These are phyloP conservation scores for Talaromyces ruber DNA, from an alignment of 495 filamentous ascomycete species.

Conservation along the genomic window DNA sequence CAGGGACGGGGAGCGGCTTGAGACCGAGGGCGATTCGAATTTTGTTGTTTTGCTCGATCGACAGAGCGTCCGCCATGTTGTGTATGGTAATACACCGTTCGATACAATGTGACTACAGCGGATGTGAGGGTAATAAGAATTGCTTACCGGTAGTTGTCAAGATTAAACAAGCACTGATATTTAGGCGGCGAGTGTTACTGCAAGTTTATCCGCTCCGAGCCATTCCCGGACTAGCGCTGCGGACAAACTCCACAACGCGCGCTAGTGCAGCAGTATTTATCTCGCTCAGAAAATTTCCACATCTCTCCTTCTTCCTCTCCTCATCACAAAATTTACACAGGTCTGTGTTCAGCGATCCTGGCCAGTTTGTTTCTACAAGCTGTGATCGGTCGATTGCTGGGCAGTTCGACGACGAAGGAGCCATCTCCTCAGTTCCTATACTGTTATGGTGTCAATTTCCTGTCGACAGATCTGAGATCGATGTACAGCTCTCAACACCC, in stretches of 20 bases:
- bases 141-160: conserved; percentile 34
- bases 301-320: conserved; percentile 16
- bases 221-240: conserved; percentile 12
- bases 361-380: conserved; percentile 37
- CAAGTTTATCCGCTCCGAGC: conserved; percentile 10
- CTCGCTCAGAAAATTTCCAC: conserved; percentile 14
- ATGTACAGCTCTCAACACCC: conserved; percentile 37
- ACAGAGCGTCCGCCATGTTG: conserved; percentile 69
- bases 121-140: conserved; percentile 14
- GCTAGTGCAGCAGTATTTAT: conserved; percentile 3
- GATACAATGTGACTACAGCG: not conserved
- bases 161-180: not conserved
- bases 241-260: conserved; percentile 3
- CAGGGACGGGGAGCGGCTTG: conserved; percentile 80
- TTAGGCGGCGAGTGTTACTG: not conserved
- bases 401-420: conserved; percentile 85
- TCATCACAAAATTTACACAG: conserved; percentile 38
- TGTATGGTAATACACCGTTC: not conserved
- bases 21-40: conserved; percentile 83
- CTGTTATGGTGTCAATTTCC: conserved; percentile 74
- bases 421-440: conserved; percentile 35
- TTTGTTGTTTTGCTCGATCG: conserved; percentile 92
- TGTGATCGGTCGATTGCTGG: conserved; percentile 66
- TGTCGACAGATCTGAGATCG: conserved; percentile 87
- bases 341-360: conserved; percentile 81